A percentile compares a stretch with the other conserved stretches of the same genome.
phyloP scores from a whole-genome alignment of 805 yeast genomes.

The Saccharomycopsis fibuligera region DNA sequence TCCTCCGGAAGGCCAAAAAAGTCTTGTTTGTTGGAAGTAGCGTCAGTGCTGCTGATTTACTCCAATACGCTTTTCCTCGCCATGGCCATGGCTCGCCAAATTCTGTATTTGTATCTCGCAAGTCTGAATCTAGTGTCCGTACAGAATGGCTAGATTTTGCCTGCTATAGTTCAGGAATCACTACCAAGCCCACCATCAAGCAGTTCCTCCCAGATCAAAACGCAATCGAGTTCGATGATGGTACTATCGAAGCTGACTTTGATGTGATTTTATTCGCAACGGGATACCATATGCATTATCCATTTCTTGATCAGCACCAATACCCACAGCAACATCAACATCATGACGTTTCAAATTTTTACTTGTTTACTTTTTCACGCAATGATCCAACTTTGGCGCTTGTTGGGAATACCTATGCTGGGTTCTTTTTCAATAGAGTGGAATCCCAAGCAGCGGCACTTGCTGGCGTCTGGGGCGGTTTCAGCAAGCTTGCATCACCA shows the following conservation, averaged over 20 bases:
- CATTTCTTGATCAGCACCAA: constrained; percentile 32
- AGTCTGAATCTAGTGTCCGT: constrained; percentile 52
- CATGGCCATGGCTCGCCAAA: constrained; percentile 21
- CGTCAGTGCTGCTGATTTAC: constrained; percentile 38
- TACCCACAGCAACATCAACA: constrained; percentile 20
- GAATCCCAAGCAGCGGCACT: constrained; percentile 47
- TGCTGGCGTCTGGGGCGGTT: constrained; percentile 47
- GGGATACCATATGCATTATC: constrained; percentile 44
- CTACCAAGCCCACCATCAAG: constrained; percentile 28
- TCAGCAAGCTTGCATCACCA: constrained; percentile 33
- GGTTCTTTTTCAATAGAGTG: constrained; percentile 41
- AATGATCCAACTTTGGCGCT: constrained; percentile 38
- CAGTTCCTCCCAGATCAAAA: constrained; percentile 25
- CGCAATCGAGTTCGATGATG: constrained; percentile 30
- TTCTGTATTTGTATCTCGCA: constrained; percentile 56
- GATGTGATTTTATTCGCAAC: constrained; percentile 44
- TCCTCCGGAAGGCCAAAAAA: constrained; percentile 25
- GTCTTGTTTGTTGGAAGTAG: constrained; percentile 39
- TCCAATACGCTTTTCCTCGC: constrained; percentile 35
- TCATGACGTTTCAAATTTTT: constrained; percentile 25
- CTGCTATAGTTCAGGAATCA: constrained; percentile 31
- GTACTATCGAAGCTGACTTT: constrained; percentile 27
- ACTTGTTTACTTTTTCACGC: constrained; percentile 33
- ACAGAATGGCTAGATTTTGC: constrained; percentile 36
- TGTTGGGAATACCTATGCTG: constrained; percentile 36